phyloP scores from a whole-genome alignment of 805 yeast genomes.

The Metschnikowia shivogae region DNA sequence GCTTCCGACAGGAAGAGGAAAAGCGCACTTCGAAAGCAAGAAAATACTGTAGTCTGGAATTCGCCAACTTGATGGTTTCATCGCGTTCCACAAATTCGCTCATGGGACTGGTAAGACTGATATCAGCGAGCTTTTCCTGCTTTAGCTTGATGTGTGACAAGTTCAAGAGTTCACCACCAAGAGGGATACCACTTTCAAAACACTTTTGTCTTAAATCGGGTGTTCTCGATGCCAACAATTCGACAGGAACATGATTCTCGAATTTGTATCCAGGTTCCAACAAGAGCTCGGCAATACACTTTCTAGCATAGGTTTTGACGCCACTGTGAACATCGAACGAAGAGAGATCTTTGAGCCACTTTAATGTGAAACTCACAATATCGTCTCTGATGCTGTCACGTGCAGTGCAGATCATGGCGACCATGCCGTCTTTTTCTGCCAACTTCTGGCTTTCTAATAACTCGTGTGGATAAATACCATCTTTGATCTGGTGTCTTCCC shows the following conservation, averaged over 20 bases:
- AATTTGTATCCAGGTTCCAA: slow-evolving; percentile 33
- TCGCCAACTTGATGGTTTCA: slow-evolving; percentile 13
- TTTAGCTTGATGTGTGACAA: slow-evolving; percentile 12
- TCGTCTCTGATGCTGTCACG: slow-evolving; percentile 50
- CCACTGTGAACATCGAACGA: slow-evolving; percentile 19
- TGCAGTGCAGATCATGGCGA: slow-evolving; percentile 50
- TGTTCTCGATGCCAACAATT: slow-evolving; percentile 15
- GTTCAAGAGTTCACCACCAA: slow-evolving; percentile 26
- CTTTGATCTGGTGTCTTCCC: slow-evolving; percentile 49
- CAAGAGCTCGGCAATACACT: slow-evolving; percentile 42
- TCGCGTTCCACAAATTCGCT: neutral
- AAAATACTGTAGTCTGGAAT: slow-evolving; percentile 55
- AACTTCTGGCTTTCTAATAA: slow-evolving; percentile 32
- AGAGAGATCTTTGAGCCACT: slow-evolving; percentile 47
- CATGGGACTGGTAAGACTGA: slow-evolving; percentile 3
- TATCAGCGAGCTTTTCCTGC: slow-evolving; percentile 12
- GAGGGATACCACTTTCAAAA: slow-evolving; percentile 31
- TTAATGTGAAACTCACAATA: slow-evolving; percentile 41
- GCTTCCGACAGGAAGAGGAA: slow-evolving; percentile 48
- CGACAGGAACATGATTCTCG: slow-evolving; percentile 26
- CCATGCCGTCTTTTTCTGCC: slow-evolving; percentile 47
- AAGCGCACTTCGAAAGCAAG: slow-evolving; percentile 58
- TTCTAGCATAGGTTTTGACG: slow-evolving; percentile 33
- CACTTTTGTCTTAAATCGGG: slow-evolving; percentile 19
- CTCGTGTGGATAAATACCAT: slow-evolving; percentile 20